phyloP scores from a whole-genome alignment of 805 yeast genomes.

The Candida bentonensis region DNA sequence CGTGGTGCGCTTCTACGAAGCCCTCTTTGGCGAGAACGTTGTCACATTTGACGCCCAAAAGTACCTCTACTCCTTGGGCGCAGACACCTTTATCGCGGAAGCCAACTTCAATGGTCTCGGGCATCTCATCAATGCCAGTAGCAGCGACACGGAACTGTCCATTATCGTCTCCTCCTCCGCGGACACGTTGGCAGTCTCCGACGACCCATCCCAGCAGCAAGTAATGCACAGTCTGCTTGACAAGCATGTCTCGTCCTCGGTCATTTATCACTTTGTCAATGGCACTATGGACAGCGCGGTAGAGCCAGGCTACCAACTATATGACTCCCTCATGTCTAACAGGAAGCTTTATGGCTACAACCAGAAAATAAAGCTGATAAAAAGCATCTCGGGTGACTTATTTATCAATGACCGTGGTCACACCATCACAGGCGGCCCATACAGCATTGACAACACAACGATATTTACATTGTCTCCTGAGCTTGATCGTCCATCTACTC shows the following conservation, averaged over 20 bases:
- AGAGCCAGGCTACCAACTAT: constrained; percentile 21
- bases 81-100: constrained; percentile 55
- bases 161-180: neutral
- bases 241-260: constrained; percentile 20
- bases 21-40: constrained; percentile 15
- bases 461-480: constrained; percentile 53
- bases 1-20: constrained; percentile 34
- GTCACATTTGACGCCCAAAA: constrained; percentile 39
- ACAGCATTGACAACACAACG: constrained; percentile 45
- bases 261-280: constrained; percentile 53
- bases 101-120: constrained; percentile 44
- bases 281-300: constrained; percentile 14
- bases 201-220: neutral
- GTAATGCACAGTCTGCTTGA: constrained; percentile 5
- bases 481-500: constrained; percentile 45
- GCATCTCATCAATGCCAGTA: constrained; percentile 38
- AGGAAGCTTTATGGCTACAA: constrained; percentile 48
- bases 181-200: neutral
- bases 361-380: constrained; percentile 38
- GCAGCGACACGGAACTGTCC: constrained; percentile 17
- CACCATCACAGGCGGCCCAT: constrained; percentile 13
- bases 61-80: constrained; percentile 43
- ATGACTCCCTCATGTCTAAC: constrained; percentile 20
- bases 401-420: constrained; percentile 39
- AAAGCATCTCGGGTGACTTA: constrained; percentile 19